phyloP scores from a whole-genome alignment of 2,329 filamentous ascomycete genomes.

The Calcarisporium arbuscula region DNA sequence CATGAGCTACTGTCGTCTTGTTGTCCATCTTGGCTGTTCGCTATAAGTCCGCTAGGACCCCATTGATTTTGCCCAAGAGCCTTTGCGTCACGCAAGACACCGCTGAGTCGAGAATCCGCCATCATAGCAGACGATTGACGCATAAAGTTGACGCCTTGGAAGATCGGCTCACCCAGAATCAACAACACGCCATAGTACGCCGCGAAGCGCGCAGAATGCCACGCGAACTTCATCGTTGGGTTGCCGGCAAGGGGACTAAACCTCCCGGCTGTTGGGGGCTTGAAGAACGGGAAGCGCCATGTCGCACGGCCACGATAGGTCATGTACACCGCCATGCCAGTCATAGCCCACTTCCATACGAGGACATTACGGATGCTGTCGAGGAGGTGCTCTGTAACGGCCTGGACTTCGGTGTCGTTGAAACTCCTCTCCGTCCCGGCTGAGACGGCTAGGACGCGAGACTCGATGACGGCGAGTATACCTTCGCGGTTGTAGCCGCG shows the following conservation, averaged over 20 bases:
- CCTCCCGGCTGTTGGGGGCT: slow-evolving; percentile 19
- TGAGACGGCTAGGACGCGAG: slow-evolving; percentile 20
- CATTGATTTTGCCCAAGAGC: no score
- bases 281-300: slow-evolving; percentile 35
- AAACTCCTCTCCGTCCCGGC: slow-evolving; percentile 23
- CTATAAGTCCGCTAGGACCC: no score
- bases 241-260: slow-evolving; percentile 26
- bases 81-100: slow-evolving; percentile 15
- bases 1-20: slow-evolving; percentile 12
- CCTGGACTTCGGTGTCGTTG: slow-evolving; percentile 29
- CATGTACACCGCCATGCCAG: slow-evolving; percentile 16
- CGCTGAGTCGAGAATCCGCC: slow-evolving; percentile 22
- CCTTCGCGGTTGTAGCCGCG: slow-evolving; percentile 20
- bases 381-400: slow-evolving; percentile 26
- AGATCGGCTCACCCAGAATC: slow-evolving; percentile 20
- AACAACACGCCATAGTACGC: slow-evolving; percentile 23
- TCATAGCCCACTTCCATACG: slow-evolving; percentile 20
- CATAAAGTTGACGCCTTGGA: slow-evolving; percentile 22
- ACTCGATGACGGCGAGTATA: slow-evolving; percentile 22
- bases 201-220: slow-evolving; percentile 30
- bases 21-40: slow-evolving; percentile 7
- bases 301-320: slow-evolving; percentile 22
- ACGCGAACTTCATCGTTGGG: slow-evolving; percentile 17
- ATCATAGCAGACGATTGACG: slow-evolving; percentile 15
- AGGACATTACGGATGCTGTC: slow-evolving; percentile 24